Conservation (phyloP, 2,329 filamentous ascomycete genomes). For the Talaromyces pinophilus region DNA sequence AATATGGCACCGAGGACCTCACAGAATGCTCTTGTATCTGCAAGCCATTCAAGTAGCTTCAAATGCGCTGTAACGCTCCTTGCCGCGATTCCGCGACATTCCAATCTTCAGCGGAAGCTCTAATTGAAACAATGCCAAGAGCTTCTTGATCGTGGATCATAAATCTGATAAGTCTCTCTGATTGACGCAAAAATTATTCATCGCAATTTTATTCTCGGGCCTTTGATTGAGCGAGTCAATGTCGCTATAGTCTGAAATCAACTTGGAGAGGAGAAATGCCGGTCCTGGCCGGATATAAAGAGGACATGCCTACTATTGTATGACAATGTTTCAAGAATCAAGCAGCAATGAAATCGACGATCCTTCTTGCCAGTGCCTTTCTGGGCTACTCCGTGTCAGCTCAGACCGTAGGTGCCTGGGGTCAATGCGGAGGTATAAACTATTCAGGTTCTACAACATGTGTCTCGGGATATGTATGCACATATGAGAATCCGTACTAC, state of each 20-base stretch:
- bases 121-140: background rate
- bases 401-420: conserved; percentile 11
- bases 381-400: conserved; percentile 8
- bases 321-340: background rate
- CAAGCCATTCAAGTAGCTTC: conserved; percentile 1
- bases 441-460: conserved; percentile 15
- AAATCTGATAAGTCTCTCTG: background rate
- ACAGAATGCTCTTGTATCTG: background rate
- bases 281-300: background rate
- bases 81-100: conserved; percentile 22
- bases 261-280: background rate
- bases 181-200: conserved; percentile 5
- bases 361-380: background rate
- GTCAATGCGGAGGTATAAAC: conserved; percentile 16
- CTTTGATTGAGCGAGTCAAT: background rate
- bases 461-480: conserved; percentile 16
- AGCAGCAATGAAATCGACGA: conserved; percentile 1
- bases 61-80: conserved; percentile 12
- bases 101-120: background rate
- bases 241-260: background rate
- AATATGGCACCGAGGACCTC: background rate
- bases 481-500: conserved; percentile 6
- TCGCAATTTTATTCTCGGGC: background rate
- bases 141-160: background rate
- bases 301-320: background rate